Evolutionary conservation across 1,284 basidiomycete genomes (phyloP), one percentile per base, ranked within the genome.

Genomic region (Marasmius tenuissimus): DNA sequence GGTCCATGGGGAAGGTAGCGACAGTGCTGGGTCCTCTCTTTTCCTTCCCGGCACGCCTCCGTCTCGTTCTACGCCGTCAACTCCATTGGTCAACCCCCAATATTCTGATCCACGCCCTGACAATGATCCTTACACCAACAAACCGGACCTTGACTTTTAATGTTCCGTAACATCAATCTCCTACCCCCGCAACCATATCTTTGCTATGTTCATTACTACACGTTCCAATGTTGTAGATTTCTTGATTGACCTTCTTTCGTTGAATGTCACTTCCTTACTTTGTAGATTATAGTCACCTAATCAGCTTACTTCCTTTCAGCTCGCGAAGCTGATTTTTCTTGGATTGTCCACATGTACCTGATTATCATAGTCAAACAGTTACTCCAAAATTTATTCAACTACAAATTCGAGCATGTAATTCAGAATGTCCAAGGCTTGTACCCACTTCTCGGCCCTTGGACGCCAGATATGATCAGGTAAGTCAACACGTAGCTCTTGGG

Each of bases 401-500:
- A 45, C 42, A 5, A 14, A 18, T 5, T 45, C 54, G 14, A 40
- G 9, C 5, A 57, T 14, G n/a, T 47, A 20, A 14, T 47, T 45
- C 7, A 35, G 20, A 3, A 56, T 18, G 4, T 56, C 52, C 12
- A 60, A 33, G 2, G 37, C 63, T 37, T 59, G 61, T n/a, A 20
- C 55, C 63, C 63, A 64, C 22, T 35, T 7, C 20, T 57, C 57
- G 37, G 63, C 49, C 22, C 52, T 33, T 8, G 40, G 50, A 11
- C 42, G 39, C 63, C 63, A 64, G 9, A 59, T 49, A 14, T 38
- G 16, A 48, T 53, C 35, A 39, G 63, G 61, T 5, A 64, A 60
- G 3, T 48, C 38, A 16, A 64, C 58, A 11, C 22, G 9, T 2
- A 64, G 40, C 7, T 58, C 37, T 49, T 55, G 56, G 3, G 6